phyloP scores from a whole-genome alignment of 441 rosid genomes.

The Adansonia grandidieri region DNA sequence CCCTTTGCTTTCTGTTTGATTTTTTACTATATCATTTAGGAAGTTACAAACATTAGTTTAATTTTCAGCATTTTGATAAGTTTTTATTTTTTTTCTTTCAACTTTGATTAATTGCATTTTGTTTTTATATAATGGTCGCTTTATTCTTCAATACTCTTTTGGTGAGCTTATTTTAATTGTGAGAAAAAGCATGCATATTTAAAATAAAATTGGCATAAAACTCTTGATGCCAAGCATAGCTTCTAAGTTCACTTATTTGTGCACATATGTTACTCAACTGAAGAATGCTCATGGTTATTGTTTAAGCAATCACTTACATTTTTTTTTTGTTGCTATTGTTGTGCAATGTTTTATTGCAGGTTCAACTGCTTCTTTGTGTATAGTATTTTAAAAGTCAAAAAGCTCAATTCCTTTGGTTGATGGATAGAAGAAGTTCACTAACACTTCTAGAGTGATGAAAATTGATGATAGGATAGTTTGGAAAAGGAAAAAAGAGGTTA shows the following conservation, averaged over 20 bases:
- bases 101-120: conserved; percentile 1
- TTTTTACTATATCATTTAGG: not conserved
- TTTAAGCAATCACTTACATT: not conserved
- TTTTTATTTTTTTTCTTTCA: conserved; percentile 2
- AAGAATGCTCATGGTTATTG: not conserved
- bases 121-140: not conserved
- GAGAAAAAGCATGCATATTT: not conserved
- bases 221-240: not conserved
- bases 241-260: not conserved
- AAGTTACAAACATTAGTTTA: not conserved
- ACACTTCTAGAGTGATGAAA: conserved; percentile 14
- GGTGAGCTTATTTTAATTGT: not conserved
- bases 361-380: not conserved
- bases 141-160: conserved; percentile 6
- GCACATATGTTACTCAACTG: not conserved
- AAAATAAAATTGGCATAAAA: too few species aligned
- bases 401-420: conserved; percentile 1
- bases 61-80: not conserved
- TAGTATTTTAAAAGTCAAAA: not conserved
- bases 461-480: conserved; percentile 28
- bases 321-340: not conserved
- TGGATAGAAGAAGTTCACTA: not conserved
- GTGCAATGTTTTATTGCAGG: not conserved
- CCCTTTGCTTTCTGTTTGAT: not conserved
- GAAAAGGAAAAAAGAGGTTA: not conserved